Conservation (phyloP, 140 eudicot species). For the Stevia rebaudiana region DNA sequence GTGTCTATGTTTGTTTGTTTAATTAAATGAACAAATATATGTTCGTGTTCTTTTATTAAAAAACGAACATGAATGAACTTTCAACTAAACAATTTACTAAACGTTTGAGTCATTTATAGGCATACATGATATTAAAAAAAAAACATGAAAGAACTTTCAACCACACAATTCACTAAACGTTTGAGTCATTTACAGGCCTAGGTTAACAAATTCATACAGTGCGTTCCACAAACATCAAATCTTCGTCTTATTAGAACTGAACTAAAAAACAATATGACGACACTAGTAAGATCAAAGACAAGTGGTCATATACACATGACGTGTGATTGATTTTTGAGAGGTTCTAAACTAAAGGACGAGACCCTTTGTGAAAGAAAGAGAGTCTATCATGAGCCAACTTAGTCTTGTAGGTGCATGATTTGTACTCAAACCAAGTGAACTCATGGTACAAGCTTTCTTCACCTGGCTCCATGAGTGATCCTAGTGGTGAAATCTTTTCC, state of each 20-base stretch:
- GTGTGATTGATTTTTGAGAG: background rate
- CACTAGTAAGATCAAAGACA: background rate
- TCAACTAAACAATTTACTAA: too few species aligned
- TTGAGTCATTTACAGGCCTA: too few species aligned
- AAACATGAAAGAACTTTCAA: too few species aligned
- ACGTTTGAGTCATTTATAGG: too few species aligned
- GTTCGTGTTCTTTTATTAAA: too few species aligned
- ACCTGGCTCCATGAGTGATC: constrained; percentile 46
- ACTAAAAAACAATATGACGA: background rate
- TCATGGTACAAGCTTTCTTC: constrained; percentile 72
- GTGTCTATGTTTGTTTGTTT: too few species aligned
- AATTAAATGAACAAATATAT: too few species aligned
- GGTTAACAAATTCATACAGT: too few species aligned
- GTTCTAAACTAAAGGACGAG: background rate
- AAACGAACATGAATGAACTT: too few species aligned
- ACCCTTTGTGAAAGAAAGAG: constrained; percentile 35
- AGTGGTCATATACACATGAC: background rate
- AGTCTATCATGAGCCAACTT: constrained; percentile 52
- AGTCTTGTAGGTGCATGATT: constrained; percentile 46
- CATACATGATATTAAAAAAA: too few species aligned
- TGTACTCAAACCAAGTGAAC: constrained; percentile 81
- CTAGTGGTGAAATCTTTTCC: constrained; percentile 59
- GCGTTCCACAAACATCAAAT: background rate
- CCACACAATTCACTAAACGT: too few species aligned
- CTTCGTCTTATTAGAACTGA: constrained; percentile 1